These are phyloP conservation scores for Apodospora peruviana DNA, from an alignment of 495 filamentous ascomycete genomes.

Conservation along the genomic window DNA sequence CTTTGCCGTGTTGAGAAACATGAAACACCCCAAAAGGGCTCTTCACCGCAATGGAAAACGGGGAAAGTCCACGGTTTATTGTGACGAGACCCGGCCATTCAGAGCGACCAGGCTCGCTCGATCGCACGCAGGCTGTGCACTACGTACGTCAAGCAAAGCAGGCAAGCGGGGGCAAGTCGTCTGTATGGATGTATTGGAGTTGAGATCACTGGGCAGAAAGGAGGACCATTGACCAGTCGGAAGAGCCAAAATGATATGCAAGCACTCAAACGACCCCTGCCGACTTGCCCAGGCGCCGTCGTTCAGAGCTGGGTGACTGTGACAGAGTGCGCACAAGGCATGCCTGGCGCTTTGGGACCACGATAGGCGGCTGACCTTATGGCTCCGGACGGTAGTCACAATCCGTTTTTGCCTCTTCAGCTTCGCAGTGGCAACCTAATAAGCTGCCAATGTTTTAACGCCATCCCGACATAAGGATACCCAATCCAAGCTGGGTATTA, in stretches of 20 bases:
- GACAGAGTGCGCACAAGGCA: background rate
- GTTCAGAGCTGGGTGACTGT: conserved; percentile 9
- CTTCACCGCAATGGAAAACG: background rate
- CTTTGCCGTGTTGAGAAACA: conserved; percentile 17
- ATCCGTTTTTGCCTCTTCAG: too few species aligned
- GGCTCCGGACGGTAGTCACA: background rate
- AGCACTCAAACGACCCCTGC: conserved; percentile 21
- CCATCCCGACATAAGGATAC: too few species aligned
- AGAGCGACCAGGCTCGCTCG: conserved; percentile 7
- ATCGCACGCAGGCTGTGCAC: too few species aligned
- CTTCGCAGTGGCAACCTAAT: too few species aligned
- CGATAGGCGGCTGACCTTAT: background rate
- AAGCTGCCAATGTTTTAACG: too few species aligned
- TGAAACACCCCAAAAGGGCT: conserved; percentile 21
- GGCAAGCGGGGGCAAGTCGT: too few species aligned
- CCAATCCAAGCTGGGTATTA: too few species aligned
- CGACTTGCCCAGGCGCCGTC: too few species aligned
- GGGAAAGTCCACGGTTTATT: too few species aligned
- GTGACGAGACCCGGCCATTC: conserved; percentile 16
- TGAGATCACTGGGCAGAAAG: conserved; percentile 6
- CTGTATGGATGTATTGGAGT: too few species aligned
- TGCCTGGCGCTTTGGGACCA: background rate
- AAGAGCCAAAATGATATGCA: conserved; percentile 15
- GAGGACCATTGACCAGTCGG: conserved; percentile 15
- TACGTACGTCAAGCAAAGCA: too few species aligned